These are phyloP conservation scores for Boehmeria nivea DNA, from an alignment of 306 rosid species.

Conservation along the genomic window DNA sequence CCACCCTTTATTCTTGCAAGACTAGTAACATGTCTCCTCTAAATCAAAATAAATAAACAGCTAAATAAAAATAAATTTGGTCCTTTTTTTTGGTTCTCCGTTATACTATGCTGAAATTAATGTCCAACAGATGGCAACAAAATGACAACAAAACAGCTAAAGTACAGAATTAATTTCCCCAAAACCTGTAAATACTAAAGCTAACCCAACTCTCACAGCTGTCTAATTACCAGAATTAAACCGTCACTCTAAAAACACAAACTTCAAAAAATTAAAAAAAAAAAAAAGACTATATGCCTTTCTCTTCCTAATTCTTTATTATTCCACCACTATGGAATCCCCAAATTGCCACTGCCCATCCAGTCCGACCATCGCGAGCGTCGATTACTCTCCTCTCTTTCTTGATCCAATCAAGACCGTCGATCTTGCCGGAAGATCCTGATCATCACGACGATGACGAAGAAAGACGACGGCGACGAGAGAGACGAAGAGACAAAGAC, in stretches of 20 bases:
- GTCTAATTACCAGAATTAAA: not conserved
- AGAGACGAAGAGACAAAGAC: not conserved
- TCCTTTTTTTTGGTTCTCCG: too few relatives aligned
- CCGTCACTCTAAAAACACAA: not conserved
- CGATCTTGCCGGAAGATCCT: constrained; percentile 23
- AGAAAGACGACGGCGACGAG: too few relatives aligned
- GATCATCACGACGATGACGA: constrained; percentile 1
- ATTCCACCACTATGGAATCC: constrained; percentile 11
- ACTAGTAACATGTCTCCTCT: too few relatives aligned
- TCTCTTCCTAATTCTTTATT: not conserved
- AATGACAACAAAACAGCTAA: too few relatives aligned
- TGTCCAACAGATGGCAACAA: too few relatives aligned
- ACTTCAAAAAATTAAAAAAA: not conserved
- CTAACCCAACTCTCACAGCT: not conserved
- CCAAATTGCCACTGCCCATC: constrained; percentile 14
- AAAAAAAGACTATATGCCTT: not conserved
- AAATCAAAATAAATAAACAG: too few relatives aligned
- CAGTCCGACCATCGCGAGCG: constrained; percentile 24
- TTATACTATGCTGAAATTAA: too few relatives aligned
- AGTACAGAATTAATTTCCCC: too few relatives aligned
- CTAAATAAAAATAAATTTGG: too few relatives aligned
- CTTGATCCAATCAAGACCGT: constrained; percentile 32
- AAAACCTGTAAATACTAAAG: too few relatives aligned
- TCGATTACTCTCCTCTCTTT: constrained; percentile 13
- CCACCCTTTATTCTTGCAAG: too few relatives aligned